Conservation (phyloP, 1,139 yeast species). For the Casaregolazyma suthepensis region DNA sequence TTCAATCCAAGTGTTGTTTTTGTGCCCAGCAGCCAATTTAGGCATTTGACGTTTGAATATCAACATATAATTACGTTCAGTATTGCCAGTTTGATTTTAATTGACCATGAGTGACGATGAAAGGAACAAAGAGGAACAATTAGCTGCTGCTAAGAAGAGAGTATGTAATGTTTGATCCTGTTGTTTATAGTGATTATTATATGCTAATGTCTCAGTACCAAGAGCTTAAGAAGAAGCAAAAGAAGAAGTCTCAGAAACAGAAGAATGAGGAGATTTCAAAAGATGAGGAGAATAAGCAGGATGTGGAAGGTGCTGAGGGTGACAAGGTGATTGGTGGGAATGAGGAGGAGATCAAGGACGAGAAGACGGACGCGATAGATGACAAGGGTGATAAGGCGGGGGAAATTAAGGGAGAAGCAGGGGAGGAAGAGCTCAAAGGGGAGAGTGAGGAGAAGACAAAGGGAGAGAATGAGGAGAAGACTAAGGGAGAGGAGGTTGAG, state of each 20-base stretch:
- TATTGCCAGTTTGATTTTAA: not conserved
- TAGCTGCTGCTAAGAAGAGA: constrained; percentile 60
- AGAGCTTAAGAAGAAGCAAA: constrained; percentile 52
- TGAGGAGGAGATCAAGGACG: constrained; percentile 2
- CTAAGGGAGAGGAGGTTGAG: not conserved
- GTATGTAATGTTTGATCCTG: constrained; percentile 23
- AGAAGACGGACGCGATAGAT: constrained; percentile 4
- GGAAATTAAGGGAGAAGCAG: not conserved
- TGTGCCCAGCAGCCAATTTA: not conserved
- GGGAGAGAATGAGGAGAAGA: not conserved
- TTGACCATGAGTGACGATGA: constrained; percentile 5
- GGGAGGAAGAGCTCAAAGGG: not conserved
- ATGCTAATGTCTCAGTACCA: constrained; percentile 36
- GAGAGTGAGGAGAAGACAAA: not conserved
- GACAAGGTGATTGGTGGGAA: constrained; percentile 1
- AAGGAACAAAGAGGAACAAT: constrained; percentile 36
- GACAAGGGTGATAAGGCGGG: constrained; percentile 11
- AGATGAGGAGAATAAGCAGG: constrained; percentile 13
- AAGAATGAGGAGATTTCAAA: constrained; percentile 28
- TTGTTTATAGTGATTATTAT: not conserved
- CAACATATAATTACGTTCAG: not conserved
- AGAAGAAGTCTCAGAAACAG: constrained; percentile 43
- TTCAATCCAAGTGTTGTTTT: not conserved
- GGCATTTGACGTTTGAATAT: not conserved
- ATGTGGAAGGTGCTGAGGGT: constrained; percentile 1